A percentile compares a stretch with the other conserved stretches of the same genome.
phyloP scores from a whole-genome alignment of 164 flowering plant genomes.

The Nymphaea colorata region DNA sequence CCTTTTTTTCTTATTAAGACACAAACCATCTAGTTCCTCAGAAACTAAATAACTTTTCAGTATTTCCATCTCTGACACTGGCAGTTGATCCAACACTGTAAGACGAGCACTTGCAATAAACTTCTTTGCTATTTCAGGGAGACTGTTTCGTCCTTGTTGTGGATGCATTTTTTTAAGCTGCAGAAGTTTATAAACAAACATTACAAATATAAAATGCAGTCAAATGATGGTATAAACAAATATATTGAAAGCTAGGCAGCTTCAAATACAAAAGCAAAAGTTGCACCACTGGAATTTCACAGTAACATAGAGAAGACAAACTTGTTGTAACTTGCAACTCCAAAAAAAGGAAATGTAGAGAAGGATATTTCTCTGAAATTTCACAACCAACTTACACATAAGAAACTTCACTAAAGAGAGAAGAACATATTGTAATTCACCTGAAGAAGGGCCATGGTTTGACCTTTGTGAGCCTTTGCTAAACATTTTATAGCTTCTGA shows the following conservation, averaged over 20 bases:
- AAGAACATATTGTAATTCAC: slow-evolving; percentile 20
- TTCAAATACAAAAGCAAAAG: not conserved
- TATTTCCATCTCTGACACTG: slow-evolving; percentile 45
- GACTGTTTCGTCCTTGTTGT: slow-evolving; percentile 14
- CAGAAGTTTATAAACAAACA: not conserved
- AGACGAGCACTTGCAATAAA: slow-evolving; percentile 52
- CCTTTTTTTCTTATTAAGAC: not conserved
- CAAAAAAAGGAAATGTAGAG: not conserved
- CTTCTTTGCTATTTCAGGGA: slow-evolving; percentile 32
- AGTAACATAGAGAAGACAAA: too few species aligned
- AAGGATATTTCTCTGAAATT: not conserved
- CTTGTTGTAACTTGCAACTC: too few species aligned
- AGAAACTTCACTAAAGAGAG: not conserved
- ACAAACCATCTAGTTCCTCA: slow-evolving; percentile 51
- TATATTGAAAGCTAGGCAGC: not conserved
- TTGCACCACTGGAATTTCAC: not conserved
- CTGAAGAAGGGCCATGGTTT: slow-evolving; percentile 60
- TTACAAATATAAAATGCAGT: not conserved
- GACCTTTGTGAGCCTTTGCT: slow-evolving; percentile 44
- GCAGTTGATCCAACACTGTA: slow-evolving; percentile 40
- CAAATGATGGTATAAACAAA: not conserved
- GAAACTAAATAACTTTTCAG: slow-evolving; percentile 42
- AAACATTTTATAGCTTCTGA: slow-evolving; percentile 58
- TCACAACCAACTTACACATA: too few species aligned
- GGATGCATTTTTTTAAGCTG: slow-evolving; percentile 34